Evolutionary conservation across 2,329 filamentous ascomycete species (phyloP), one percentile per base, ranked within the genome.

Genomic region (Lecanicillium sp.): DNA sequence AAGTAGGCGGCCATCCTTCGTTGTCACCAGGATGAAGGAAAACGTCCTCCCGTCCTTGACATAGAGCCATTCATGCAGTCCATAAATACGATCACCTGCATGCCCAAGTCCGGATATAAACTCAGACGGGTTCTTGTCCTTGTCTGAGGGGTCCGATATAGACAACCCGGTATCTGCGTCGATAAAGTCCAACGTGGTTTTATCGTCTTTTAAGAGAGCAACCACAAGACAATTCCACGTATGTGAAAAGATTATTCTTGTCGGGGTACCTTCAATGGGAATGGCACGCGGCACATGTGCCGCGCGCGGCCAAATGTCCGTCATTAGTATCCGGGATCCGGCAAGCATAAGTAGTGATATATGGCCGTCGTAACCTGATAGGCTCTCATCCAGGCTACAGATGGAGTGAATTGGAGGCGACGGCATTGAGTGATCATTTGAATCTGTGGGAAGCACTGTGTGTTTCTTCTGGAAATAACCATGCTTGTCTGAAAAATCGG

Each of bases 61-160:
- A 44, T 74, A 77, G 5, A 66, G 55, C 84, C 84, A 88, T 44
- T 85, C 78, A 2, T 71, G 57, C 7, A 88, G 56, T 1, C 74
- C 68, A 31, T 75, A 66, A 2, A 88, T 72, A 29, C 67, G 68
- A 45, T 84, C 79, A 1, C 72, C 72, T 1, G 58, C 46, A 32
- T 73, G 68, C 2, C 74, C 74, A 13, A 87, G 61, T 4, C 72
- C 71, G 13, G 66, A 68, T 20, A 81, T 71, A 41, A 71, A 74
- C 1, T 69, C 59, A 1, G 66, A 55, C 1, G 59, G 52, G 4
- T 61, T 56, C 13, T 59, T 62, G 3, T 61, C 57, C 29, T 60
- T 68, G 40, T 71, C 64, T 2, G 56, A 51, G 0, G 75, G 62
- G 11, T 52, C 47, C 1, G 74, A 75, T 1, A 81, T 50, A 40